Percentiles rank a stretch among this genome's conserved stretches.
phyloP scores from a whole-genome alignment of 192 early-diverging fungal species.

The Allomyces arbusculus region DNA sequence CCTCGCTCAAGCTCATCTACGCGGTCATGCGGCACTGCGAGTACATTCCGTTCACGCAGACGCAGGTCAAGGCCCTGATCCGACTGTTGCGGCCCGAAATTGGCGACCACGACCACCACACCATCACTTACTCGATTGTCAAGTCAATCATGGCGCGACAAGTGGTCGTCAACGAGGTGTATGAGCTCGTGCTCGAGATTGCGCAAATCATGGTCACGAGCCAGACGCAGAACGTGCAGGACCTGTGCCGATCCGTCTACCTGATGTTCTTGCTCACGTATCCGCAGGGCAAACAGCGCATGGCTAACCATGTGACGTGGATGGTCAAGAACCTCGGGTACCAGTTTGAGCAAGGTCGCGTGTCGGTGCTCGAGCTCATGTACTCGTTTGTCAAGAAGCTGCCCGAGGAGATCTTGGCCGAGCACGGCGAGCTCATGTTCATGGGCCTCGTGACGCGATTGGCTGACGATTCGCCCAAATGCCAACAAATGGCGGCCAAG shows the following conservation, averaged over 20 bases:
- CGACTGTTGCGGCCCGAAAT: conserved; percentile 67
- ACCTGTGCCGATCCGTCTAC: conserved; percentile 59
- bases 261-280: conserved; percentile 90
- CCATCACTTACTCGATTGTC: conserved; percentile 66
- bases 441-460: conserved; percentile 63
- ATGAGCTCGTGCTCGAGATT: conserved; percentile 78
- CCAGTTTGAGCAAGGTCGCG: conserved; percentile 75
- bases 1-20: conserved; percentile 61
- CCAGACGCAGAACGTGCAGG: conserved; percentile 53
- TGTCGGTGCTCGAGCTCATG: conserved; percentile 75
- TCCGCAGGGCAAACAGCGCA: conserved; percentile 62
- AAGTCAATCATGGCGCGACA: conserved; percentile 68
- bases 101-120: conserved; percentile 68
- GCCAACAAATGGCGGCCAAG: conserved; percentile 64
- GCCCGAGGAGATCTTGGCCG: conserved; percentile 47
- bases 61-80: conserved; percentile 59
- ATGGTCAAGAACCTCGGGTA: conserved; percentile 79
- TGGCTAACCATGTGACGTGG: conserved; percentile 70
- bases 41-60: conserved; percentile 40
- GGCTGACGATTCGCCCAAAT: conserved; percentile 83
- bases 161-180: conserved; percentile 71
- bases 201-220: conserved; percentile 67
- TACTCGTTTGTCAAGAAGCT: conserved; percentile 60
- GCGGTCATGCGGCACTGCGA: conserved; percentile 58
- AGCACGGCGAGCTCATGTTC: conserved; percentile 65